phyloP scores from a whole-genome alignment of 163 green algal species.

The Scenedesmus sp. region DNA sequence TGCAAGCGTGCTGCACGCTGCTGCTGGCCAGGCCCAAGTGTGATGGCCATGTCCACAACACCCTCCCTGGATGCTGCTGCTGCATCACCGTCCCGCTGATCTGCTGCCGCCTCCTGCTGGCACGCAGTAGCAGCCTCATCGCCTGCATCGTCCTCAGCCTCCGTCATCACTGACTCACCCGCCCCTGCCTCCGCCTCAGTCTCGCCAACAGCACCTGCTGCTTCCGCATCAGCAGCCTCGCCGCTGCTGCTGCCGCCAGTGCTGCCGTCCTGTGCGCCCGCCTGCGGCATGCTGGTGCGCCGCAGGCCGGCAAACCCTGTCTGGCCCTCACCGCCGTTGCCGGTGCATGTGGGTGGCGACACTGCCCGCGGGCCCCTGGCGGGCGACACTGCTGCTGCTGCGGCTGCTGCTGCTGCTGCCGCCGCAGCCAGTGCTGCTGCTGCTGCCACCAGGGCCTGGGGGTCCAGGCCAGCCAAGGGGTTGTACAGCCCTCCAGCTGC shows the following conservation, averaged over 20 bases:
- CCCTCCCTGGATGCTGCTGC: neutral
- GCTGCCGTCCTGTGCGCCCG: neutral
- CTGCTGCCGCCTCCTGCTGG: neutral
- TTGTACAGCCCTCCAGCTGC: conserved; percentile 17
- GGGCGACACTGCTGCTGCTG: neutral
- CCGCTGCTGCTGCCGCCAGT: conserved; percentile 22
- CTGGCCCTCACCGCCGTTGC: conserved; percentile 14
- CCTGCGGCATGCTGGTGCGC: conserved; percentile 6
- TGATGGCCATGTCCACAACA: neutral
- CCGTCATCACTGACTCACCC: neutral
- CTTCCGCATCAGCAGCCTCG: neutral
- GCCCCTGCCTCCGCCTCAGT: neutral
- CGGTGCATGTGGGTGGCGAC: neutral
- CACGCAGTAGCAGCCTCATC: neutral
- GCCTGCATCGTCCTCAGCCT: conserved; percentile 5
- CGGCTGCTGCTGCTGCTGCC: conserved; percentile 32
- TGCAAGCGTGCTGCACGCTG: neutral
- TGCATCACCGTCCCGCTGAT: neutral
- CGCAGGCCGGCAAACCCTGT: conserved; percentile 34
- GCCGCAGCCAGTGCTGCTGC: conserved; percentile 13
- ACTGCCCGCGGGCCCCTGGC: neutral
- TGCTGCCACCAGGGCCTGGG: conserved; percentile 9
- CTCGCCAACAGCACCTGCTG: neutral
- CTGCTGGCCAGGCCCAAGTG: neutral
- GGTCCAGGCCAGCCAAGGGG: conserved; percentile 2